Conservation (phyloP, 164 flowering plant genomes). For the Aristolochia californica region DNA sequence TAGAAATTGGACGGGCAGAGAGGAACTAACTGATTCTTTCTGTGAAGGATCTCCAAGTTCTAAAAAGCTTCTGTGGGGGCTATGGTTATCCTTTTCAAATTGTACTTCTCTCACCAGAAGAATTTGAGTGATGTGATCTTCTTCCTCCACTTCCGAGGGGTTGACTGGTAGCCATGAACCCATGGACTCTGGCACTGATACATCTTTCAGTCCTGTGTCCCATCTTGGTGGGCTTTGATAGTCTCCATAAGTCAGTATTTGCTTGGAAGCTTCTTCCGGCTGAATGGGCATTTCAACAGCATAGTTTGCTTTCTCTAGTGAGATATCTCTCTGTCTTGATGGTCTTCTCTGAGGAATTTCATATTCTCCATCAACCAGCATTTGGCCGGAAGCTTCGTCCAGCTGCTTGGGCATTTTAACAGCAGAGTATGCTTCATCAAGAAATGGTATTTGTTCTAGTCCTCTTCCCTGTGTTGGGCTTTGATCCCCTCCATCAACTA, state of each 20-base stretch:
- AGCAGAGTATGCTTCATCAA: slow-evolving; percentile 2
- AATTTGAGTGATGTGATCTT: neutral
- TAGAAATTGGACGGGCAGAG: too few species aligned
- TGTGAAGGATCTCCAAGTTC: slow-evolving; percentile 9
- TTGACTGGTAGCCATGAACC: neutral
- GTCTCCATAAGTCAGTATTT: neutral
- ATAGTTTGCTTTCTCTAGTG: too few species aligned
- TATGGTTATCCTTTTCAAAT: neutral
- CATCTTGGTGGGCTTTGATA: neutral
- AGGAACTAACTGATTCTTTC: neutral
- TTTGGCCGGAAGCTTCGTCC: neutral
- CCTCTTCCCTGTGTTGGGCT: neutral
- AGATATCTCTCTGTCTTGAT: neutral
- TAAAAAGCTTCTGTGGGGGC: neutral
- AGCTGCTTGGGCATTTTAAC: neutral
- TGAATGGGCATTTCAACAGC: too few species aligned
- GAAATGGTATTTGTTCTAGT: slow-evolving; percentile 7
- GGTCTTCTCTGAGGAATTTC: slow-evolving; percentile 6
- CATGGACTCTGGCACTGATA: neutral
- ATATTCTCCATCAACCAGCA: slow-evolving; percentile 2
- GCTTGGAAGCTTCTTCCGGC: too few species aligned
- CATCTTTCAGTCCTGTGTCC: neutral
- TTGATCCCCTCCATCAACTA: neutral
- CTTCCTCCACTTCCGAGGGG: neutral
- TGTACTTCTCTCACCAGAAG: neutral